Base-by-base conservation (phyloP, 140 eudicot genomes). In the Erigeron philadelphicus region DNA sequence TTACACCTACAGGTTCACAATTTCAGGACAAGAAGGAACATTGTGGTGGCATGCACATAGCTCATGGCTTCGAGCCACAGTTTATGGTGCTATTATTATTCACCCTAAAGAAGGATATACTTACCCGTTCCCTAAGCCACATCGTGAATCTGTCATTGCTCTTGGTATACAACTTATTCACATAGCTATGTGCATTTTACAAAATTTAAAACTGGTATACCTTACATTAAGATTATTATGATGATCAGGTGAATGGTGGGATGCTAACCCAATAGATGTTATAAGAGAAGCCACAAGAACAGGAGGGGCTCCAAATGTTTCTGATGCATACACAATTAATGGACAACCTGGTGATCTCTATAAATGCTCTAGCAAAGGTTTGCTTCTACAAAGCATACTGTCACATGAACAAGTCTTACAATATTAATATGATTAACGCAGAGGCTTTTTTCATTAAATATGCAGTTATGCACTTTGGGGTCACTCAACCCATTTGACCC, bases 1-100 rank as follows among this genome's bases (percentile, higher is more conserved):
- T 73, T 93, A 89, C 84, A 93, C 94, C 0, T 89, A 93, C 62
- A 56, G 88, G 52, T 88, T 93, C 54, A 89, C 83, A 9, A 87
- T 93, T 63, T 79, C 79, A 55, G 96, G 95, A 16, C 95, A 93
- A 68, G 94, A 86, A 83, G 98, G 98, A 41, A 92, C 98, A 5
- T 77, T 92, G 0, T 92, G 98, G 98, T 93, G 98, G 98, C 96
- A 93, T 65, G 98, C 96, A 15, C 98, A 92, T 77, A 92, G 98
- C 76, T 88, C 96, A 7, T 93, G 96, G 96, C 73, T 87, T 60
- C 74, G 98, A 71, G 95, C 96, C 67, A 93, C 98, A 0, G 95
- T 93, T 46, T 89, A 93, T 60, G 96, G 98, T 69, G 87, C 95
- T 62, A 56, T 93, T 0, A 66, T 93, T 46, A 85, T 93, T 75